Percentiles rank a stretch among this genome's conserved stretches.
Conservation (phyloP, 805 yeast species). For the Candida vaughaniae region DNA sequence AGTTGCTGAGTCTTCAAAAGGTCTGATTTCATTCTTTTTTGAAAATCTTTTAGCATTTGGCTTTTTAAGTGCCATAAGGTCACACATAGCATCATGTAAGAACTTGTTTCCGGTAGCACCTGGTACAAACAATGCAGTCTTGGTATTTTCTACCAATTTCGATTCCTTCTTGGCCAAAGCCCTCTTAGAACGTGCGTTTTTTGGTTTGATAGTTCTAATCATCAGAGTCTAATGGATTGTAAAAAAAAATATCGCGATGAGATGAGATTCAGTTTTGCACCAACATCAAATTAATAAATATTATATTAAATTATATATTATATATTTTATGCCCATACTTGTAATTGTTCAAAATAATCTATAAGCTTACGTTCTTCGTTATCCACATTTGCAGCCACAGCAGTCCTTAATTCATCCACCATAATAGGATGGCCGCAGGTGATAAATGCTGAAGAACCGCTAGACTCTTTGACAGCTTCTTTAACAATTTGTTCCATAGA, state of each 20-base stretch:
- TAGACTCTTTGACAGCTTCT: conserved; percentile 32
- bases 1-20: conserved; percentile 85
- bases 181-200: conserved; percentile 93
- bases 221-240: conserved; percentile 2
- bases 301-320: conserved; percentile 1
- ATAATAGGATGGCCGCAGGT: conserved; percentile 64
- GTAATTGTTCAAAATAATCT: conserved; percentile 74
- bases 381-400: conserved; percentile 42
- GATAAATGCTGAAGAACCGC: conserved; percentile 49
- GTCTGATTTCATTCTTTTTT: conserved; percentile 85
- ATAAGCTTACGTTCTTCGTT: conserved; percentile 44
- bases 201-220: conserved; percentile 56
- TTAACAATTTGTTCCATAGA: conserved; percentile 37
- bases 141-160: conserved; percentile 84
- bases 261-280: no score
- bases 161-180: conserved; percentile 88
- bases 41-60: conserved; percentile 85
- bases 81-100: conserved; percentile 86
- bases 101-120: conserved; percentile 79
- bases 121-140: conserved; percentile 87
- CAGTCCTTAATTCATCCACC: conserved; percentile 55
- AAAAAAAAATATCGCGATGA: conserved; percentile 26
- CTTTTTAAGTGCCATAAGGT: conserved; percentile 84
- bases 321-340: conserved; percentile 53
- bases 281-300: background rate